phyloP scores from a whole-genome alignment of 2,329 filamentous ascomycete genomes.

The Paracorniculantispora psalliotae region DNA sequence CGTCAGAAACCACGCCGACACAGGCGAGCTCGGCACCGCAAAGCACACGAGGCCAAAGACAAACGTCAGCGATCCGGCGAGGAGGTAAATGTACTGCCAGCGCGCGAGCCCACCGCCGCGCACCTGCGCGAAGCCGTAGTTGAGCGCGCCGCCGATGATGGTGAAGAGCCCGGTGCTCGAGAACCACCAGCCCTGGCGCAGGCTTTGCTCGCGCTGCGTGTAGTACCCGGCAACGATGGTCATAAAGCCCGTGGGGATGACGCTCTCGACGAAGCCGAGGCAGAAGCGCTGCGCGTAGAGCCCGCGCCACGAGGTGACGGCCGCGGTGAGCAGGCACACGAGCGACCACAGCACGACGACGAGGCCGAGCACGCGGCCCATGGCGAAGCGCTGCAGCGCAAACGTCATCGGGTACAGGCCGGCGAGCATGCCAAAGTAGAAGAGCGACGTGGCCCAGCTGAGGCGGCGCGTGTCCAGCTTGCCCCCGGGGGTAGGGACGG shows the following conservation, averaged over 20 bases:
- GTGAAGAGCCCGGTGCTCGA: conserved; percentile 55
- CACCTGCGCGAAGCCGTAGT: conserved; percentile 65
- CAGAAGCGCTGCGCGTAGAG: conserved; percentile 64
- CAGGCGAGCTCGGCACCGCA: conserved; percentile 59
- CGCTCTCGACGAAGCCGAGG: conserved; percentile 56
- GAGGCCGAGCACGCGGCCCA: conserved; percentile 58
- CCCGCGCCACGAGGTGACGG: conserved; percentile 57
- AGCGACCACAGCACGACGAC: conserved; percentile 62
- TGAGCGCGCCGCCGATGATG: conserved; percentile 58
- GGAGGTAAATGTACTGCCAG: conserved; percentile 69
- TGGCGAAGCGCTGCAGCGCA: conserved; percentile 61
- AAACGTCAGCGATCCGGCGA: conserved; percentile 59
- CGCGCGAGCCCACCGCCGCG: conserved; percentile 45
- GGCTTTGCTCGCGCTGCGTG: conserved; percentile 59
- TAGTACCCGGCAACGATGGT: conserved; percentile 58
- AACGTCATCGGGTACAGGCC: conserved; percentile 72
- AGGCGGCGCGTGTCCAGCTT: conserved; percentile 61
- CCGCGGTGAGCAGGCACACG: conserved; percentile 64
- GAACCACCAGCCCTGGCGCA: conserved; percentile 66
- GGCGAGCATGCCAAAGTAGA: conserved; percentile 75
- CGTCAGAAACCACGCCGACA: conserved; percentile 64
- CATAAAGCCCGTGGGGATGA: conserved; percentile 64
- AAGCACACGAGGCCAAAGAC: conserved; percentile 63
- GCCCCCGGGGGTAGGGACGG: conserved; percentile 39
- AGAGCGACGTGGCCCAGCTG: conserved; percentile 72